Base-by-base conservation (phyloP, 352 stramenopile genomes). In the Phytophthora colocasiae region DNA sequence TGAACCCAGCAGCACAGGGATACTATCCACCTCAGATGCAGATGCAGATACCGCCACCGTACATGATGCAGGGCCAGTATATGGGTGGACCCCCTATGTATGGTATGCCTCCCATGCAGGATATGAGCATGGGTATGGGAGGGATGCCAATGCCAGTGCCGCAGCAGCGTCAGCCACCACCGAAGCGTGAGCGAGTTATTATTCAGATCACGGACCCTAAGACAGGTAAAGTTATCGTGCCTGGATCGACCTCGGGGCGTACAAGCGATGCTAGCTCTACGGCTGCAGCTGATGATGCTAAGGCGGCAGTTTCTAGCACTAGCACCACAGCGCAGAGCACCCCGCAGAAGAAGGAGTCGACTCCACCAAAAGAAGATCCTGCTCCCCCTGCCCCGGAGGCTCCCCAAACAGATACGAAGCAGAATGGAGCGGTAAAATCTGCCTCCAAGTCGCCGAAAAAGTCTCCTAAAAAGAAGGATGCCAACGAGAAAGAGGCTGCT, bases 51-150 rank as follows among this genome's bases (percentile, higher is more conserved):
- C 70, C 68, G 2, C 72, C 75, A 3, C 63, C 63, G 5, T 89
- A 86, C 53, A 85, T 89, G 75, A 81, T 88, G 66, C 66, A 66
- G 15, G 60, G 65, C 7, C 80, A 86, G 27, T 77, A 73, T 58
- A 75, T 81, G 66, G 69, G 65, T 50, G 67, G 56, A 1, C 68
- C 69, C 6, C 75, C 74, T 11, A 84, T 89, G 65, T 69, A 73
- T 22, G 75, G 67, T 38, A 82, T 83, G 51, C 67, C 74, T 15
- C 66, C 75, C 1, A 75, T 85, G 52, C 77, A 80, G 54, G 76
- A 73, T 5, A 79, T 85, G 60, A 47, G 65, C 14, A 85, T 85
- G 73, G 71, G 67, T 0, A 78, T 85, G 60, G 72, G 51, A 26
- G 70, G 72, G 8, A 75, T 78, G 41, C 68, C 64, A 6, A 75